Percentiles rank a stretch among this genome's conserved stretches.
phyloP scores from a whole-genome alignment of 1,139 yeast genomes.

The Kurtzmaniella quercitrusa region DNA sequence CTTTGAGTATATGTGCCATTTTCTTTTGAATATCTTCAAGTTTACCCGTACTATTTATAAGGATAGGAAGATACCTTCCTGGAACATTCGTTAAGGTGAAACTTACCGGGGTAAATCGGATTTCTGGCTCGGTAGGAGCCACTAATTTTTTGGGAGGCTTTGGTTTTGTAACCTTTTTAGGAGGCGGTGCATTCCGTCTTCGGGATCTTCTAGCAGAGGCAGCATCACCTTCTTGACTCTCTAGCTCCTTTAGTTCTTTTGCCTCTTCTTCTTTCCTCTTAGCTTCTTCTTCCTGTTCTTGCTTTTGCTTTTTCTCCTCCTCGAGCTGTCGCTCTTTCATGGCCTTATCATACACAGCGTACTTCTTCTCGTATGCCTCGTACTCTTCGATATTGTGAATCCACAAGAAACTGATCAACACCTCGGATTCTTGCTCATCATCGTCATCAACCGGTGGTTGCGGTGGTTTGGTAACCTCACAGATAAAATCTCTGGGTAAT shows the following conservation, averaged over 20 bases:
- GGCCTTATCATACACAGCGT: conserved; percentile 26
- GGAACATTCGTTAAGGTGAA: conserved; percentile 63
- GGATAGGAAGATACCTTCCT: conserved; percentile 59
- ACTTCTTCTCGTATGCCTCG: conserved; percentile 41
- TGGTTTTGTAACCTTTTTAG: conserved; percentile 13
- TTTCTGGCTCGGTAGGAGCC: conserved; percentile 37
- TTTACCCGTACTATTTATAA: conserved; percentile 63
- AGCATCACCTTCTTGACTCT: conserved; percentile 8
- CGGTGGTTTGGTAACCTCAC: conserved; percentile 50
- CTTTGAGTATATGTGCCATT: conserved; percentile 59
- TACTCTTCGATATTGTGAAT: conserved; percentile 51
- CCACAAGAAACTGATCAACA: conserved; percentile 62
- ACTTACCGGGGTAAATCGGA: conserved; percentile 58
- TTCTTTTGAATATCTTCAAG: conserved; percentile 49
- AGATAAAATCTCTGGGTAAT: conserved; percentile 70
- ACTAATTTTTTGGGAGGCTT: conserved; percentile 19
- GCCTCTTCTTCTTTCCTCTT: conserved; percentile 17
- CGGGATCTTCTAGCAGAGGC: conserved; percentile 2
- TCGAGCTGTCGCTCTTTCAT: conserved; percentile 18
- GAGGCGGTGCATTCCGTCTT: conserved; percentile 10
- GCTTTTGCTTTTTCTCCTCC: conserved; percentile 21
- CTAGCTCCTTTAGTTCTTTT: conserved; percentile 14
- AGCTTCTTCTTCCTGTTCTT: conserved; percentile 22
- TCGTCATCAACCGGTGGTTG: conserved; percentile 21
- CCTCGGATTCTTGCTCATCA: conserved; percentile 35